Evolutionary conservation across 352 stramenopile species (phyloP).

Genomic region (Globisporangium canariense): DNA sequence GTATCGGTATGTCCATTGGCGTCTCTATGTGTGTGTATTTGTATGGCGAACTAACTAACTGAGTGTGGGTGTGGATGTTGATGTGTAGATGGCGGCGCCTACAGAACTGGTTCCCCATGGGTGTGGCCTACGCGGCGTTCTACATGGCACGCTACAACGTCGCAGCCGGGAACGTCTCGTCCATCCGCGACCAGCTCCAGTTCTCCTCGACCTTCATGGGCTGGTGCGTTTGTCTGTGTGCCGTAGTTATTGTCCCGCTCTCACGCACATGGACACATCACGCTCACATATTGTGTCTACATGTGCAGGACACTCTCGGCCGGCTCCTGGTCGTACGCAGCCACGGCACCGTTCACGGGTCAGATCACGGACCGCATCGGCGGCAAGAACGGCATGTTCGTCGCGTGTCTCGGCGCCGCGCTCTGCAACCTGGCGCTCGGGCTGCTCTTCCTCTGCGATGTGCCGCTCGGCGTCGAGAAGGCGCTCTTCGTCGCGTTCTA

Average conservation of each 20-base stretch:
- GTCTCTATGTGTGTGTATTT: too few relatives aligned
- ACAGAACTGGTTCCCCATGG: constrained; percentile 77
- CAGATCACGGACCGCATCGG: constrained; percentile 71
- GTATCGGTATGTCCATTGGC: constrained; percentile 33
- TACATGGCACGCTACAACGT: constrained; percentile 82
- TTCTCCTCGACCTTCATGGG: constrained; percentile 74
- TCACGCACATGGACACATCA: too few relatives aligned
- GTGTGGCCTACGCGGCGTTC: constrained; percentile 68
- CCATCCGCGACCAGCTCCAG: constrained; percentile 42
- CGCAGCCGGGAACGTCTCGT: constrained; percentile 61
- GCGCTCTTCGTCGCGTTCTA: constrained; percentile 59
- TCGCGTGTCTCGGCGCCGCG: constrained; percentile 56
- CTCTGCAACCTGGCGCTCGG: constrained; percentile 64
- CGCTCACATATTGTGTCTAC: not conserved
- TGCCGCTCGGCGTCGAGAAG: constrained; percentile 29
- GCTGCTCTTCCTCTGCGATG: constrained; percentile 43
- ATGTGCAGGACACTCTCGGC: constrained; percentile 53
- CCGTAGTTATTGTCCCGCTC: too few relatives aligned
- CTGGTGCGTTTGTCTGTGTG: constrained; percentile 33
- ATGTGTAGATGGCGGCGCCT: constrained; percentile 49
- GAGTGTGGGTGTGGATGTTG: not conserved
- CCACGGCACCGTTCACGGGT: constrained; percentile 65
- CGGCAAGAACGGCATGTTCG: constrained; percentile 66
- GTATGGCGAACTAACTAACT: too few relatives aligned
- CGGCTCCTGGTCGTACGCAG: constrained; percentile 67